Evolutionary conservation across 371 early-diverging fungal species (phyloP).

Genomic region (Circinella minor): DNA sequence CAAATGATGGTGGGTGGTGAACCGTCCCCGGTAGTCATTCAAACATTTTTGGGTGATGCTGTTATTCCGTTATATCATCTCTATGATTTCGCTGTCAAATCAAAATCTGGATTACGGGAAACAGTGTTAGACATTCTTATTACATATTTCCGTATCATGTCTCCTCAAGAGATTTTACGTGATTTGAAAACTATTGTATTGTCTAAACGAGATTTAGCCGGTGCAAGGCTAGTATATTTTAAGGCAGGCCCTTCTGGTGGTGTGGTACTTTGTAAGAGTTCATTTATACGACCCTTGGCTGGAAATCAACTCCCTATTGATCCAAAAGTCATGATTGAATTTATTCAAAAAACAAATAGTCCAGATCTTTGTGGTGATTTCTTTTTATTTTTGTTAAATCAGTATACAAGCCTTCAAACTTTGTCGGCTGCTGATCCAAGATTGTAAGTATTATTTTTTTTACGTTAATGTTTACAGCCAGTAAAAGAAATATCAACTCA

Average conservation of each 20-base stretch:
- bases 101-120: constrained; percentile 56
- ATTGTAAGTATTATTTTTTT: constrained; percentile 35
- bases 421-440: constrained; percentile 38
- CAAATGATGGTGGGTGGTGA: constrained; percentile 67
- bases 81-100: constrained; percentile 59
- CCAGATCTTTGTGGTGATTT: constrained; percentile 71
- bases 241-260: constrained; percentile 63
- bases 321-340: constrained; percentile 62
- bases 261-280: constrained; percentile 49
- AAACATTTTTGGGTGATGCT: constrained; percentile 52
- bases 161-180: constrained; percentile 49
- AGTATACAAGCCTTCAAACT: constrained; percentile 63
- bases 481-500: background rate
- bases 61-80: constrained; percentile 64
- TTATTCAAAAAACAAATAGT: constrained; percentile 59
- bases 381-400: constrained; percentile 76
- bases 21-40: constrained; percentile 63
- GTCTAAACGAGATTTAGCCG: constrained; percentile 46
- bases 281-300: constrained; percentile 35
- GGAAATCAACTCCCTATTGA: constrained; percentile 60
- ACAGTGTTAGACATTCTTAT: constrained; percentile 53
- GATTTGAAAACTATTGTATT: constrained; percentile 61
- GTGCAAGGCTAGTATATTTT: constrained; percentile 60
- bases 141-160: constrained; percentile 60
- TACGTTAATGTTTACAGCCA: background rate